Conservation (phyloP, 2,329 filamentous ascomycete species). For the Delphinella strobiligena region DNA sequence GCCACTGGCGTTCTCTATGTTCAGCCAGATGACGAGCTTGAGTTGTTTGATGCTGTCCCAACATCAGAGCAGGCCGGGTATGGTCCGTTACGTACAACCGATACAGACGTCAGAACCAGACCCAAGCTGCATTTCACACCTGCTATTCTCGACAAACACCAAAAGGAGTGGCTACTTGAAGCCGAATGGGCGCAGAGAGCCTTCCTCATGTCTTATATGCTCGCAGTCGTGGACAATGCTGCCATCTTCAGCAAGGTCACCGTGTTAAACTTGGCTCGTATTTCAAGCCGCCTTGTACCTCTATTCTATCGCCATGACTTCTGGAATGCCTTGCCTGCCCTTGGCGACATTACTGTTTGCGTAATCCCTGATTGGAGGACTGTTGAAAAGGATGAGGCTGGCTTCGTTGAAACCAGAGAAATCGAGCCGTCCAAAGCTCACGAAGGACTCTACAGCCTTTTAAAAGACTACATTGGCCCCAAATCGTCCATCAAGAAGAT, state of each 20-base stretch:
- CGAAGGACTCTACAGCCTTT: conserved; percentile 38
- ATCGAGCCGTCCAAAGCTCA: conserved; percentile 43
- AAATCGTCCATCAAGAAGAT: conserved; percentile 47
- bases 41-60: neutral
- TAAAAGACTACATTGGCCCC: conserved; percentile 26
- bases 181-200: conserved; percentile 57
- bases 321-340: conserved; percentile 45
- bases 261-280: conserved; percentile 50
- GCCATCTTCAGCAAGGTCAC: conserved; percentile 42
- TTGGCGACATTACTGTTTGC: conserved; percentile 45
- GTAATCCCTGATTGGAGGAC: conserved; percentile 57
- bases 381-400: conserved; percentile 41
- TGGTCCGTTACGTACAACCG: neutral
- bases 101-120: neutral
- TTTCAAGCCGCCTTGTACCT: conserved; percentile 49
- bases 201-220: conserved; percentile 55
- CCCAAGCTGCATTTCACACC: conserved; percentile 3
- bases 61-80: neutral
- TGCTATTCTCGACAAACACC: conserved; percentile 29
- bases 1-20: conserved; percentile 4
- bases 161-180: conserved; percentile 57
- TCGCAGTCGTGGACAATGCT: conserved; percentile 51
- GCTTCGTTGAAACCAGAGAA: conserved; percentile 35
- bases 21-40: neutral
- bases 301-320: conserved; percentile 46